Conservation (phyloP, 2,329 filamentous ascomycete genomes). For the Penicillium sp. region DNA sequence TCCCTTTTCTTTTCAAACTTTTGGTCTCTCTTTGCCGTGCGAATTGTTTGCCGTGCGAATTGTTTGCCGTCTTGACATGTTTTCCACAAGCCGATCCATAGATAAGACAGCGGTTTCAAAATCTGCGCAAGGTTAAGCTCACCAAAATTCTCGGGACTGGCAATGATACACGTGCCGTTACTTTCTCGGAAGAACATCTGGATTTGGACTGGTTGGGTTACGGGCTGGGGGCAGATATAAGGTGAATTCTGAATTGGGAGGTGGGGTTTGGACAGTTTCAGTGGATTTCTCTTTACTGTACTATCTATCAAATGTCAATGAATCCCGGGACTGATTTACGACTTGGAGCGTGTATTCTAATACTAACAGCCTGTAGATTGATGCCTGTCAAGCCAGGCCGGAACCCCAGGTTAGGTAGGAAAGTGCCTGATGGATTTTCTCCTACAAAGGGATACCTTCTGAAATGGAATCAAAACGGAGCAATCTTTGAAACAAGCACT, state of each 20-base stretch:
- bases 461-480: constrained; percentile 4
- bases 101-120: background rate
- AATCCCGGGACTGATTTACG: background rate
- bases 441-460: background rate
- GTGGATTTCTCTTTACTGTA: constrained; percentile 4
- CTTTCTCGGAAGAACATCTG: background rate
- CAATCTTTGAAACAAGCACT: constrained; percentile 7
- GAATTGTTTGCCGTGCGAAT: background rate
- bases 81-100: background rate
- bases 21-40: background rate
- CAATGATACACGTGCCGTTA: constrained; percentile 6
- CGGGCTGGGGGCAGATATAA: background rate
- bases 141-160: background rate
- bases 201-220: background rate
- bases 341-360: background rate
- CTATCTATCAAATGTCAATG: constrained; percentile 4
- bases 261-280: background rate
- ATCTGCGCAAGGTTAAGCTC: background rate
- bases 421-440: background rate
- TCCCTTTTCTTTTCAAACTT: background rate
- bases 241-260: background rate
- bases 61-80: background rate
- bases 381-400: too few relatives aligned
- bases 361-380: background rate
- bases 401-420: too few relatives aligned